These are phyloP conservation scores for Plasmopara halstedii DNA, from an alignment of 352 stramenopile genomes.

Conservation along the genomic window DNA sequence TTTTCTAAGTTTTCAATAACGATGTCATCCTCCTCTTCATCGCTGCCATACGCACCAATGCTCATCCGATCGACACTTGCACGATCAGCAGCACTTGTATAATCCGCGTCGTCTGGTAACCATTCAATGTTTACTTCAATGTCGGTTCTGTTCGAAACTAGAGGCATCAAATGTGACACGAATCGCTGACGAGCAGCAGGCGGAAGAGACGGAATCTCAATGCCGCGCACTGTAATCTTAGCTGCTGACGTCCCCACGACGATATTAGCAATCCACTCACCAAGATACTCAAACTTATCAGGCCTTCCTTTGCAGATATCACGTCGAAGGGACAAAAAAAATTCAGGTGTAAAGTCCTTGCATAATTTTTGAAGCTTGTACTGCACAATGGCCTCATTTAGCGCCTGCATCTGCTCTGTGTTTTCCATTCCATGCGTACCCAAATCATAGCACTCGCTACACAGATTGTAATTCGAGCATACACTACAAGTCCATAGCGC, in stretches of 20 bases:
- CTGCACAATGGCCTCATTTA: conserved; percentile 64
- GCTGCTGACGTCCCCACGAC: conserved; percentile 51
- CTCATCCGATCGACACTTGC: conserved; percentile 34
- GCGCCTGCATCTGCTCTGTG: conserved; percentile 51
- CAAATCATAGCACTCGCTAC: conserved; percentile 57
- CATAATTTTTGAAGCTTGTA: conserved; percentile 68
- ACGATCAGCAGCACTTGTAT: conserved; percentile 23
- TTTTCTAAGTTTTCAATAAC: conserved; percentile 53
- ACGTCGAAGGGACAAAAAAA: conserved; percentile 57
- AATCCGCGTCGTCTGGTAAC: conserved; percentile 51
- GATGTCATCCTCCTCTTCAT: conserved; percentile 16
- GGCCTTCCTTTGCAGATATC: conserved; percentile 76
- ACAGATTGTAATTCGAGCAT: conserved; percentile 66
- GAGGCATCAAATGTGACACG: conserved; percentile 64
- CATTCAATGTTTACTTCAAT: conserved; percentile 83
- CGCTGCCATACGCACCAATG: conserved; percentile 11
- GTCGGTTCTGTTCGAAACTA: conserved; percentile 75
- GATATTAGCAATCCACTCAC: conserved; percentile 74
- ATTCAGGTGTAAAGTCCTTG: conserved; percentile 69
- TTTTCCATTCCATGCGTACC: conserved; percentile 73
- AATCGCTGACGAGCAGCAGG: conserved; percentile 55
- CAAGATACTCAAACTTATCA: conserved; percentile 80
- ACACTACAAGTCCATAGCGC: conserved; percentile 64
- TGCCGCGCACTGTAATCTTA: conserved; percentile 74
- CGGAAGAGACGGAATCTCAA: conserved; percentile 65